Conservation (phyloP, 1,284 basidiomycete species). For the Limonomyces culmigenus region DNA sequence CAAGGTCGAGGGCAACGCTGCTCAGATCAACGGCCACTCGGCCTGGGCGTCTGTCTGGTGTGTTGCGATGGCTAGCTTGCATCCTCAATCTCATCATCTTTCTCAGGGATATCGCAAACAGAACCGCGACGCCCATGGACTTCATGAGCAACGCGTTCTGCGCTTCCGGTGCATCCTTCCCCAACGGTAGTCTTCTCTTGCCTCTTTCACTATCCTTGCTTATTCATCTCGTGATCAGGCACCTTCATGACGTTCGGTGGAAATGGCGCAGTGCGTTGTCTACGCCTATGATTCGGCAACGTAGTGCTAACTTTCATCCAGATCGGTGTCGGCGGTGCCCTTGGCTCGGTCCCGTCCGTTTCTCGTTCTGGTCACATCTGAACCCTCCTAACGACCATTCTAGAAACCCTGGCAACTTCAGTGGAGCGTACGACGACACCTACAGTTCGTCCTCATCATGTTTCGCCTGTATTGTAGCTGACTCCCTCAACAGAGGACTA, state of each 20-base stretch:
- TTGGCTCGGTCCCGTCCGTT: conserved; percentile 12
- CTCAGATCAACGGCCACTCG: conserved; percentile 20
- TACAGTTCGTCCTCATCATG: too few relatives aligned
- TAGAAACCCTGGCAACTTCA: conserved; percentile 24
- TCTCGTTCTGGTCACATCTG: too few relatives aligned
- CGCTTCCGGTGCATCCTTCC: conserved; percentile 14
- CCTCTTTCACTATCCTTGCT: too few relatives aligned
- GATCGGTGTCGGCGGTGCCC: conserved; percentile 20
- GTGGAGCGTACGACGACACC: conserved; percentile 36
- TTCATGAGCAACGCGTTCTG: conserved; percentile 31
- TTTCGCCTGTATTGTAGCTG: too few relatives aligned
- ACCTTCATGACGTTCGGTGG: conserved; percentile 18
- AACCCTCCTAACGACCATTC: too few relatives aligned
- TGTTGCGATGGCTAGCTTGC: conserved; percentile 1
- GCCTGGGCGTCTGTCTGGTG: conserved; percentile 28
- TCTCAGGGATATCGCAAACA: conserved; percentile 3
- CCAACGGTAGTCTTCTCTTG: too few relatives aligned
- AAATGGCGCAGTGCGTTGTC: too few relatives aligned
- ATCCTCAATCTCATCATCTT: neutral
- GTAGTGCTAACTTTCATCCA: too few relatives aligned
- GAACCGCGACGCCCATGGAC: conserved; percentile 16
- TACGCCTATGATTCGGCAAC: too few relatives aligned
- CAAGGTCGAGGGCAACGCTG: conserved; percentile 26
- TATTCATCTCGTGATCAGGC: too few relatives aligned
- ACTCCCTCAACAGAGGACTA: too few relatives aligned